These are phyloP conservation scores for Cinchona pubescens DNA, from an alignment of 257 asterid genomes.

Conservation along the genomic window DNA sequence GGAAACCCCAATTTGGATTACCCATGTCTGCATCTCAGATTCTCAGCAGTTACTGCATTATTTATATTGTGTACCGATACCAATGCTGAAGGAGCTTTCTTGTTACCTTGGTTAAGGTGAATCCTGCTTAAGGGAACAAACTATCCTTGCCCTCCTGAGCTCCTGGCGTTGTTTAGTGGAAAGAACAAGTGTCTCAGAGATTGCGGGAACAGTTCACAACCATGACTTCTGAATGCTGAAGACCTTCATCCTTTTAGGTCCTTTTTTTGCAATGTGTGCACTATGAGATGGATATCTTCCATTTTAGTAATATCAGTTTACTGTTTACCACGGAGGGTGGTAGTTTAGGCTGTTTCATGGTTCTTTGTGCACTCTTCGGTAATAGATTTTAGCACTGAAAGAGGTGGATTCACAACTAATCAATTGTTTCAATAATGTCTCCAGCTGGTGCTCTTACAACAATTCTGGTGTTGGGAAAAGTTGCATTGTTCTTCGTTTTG, in stretches of 20 bases:
- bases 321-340: background rate
- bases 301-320: background rate
- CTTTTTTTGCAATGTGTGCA: background rate
- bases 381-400: background rate
- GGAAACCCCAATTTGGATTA: background rate
- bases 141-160: background rate
- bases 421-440: constrained; percentile 20
- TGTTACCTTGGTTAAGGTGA: background rate
- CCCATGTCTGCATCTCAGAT: background rate
- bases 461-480: constrained; percentile 99
- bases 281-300: background rate
- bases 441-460: constrained; percentile 92
- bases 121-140: background rate
- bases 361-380: background rate
- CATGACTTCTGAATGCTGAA: background rate
- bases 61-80: background rate
- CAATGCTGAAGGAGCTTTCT: background rate
- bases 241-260: background rate
- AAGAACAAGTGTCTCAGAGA: background rate
- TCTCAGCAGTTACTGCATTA: background rate
- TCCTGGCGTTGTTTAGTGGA: background rate
- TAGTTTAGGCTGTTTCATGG: background rate
- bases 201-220: background rate
- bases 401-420: constrained; percentile 16
- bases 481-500: constrained; percentile 96